These are phyloP conservation scores for Syzygium oleosum DNA, from an alignment of 345 rosid species.

Conservation along the genomic window DNA sequence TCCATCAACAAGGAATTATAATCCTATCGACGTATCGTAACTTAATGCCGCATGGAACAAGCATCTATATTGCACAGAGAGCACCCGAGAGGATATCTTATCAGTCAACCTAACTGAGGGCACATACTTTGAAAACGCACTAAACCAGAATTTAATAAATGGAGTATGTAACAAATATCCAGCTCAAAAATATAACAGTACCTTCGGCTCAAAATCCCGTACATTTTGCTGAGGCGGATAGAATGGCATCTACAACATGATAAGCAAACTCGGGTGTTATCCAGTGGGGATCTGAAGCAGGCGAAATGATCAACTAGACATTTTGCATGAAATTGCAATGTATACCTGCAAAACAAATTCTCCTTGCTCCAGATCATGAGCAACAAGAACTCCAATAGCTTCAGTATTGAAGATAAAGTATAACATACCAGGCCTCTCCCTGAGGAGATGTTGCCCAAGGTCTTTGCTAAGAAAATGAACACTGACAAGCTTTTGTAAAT, in stretches of 20 bases:
- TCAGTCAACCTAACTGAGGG: background rate
- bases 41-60: background rate
- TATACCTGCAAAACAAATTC: slow-evolving; percentile 89
- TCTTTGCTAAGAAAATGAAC: slow-evolving; percentile 81
- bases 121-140: background rate
- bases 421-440: slow-evolving; percentile 78
- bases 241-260: slow-evolving; percentile 58
- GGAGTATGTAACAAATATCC: background rate
- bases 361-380: slow-evolving; percentile 85
- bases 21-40: background rate
- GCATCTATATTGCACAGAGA: background rate
- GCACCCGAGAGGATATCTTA: background rate
- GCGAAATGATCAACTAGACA: background rate
- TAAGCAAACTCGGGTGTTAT: background rate
- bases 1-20: background rate
- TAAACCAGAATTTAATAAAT: background rate
- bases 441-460: slow-evolving; percentile 60
- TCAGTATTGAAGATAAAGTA: slow-evolving; percentile 85
- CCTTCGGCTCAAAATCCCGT: slow-evolving; percentile 68
- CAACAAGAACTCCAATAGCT: slow-evolving; percentile 91
- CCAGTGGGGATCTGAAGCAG: background rate
- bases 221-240: slow-evolving; percentile 92
- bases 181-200: slow-evolving; percentile 6
- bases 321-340: background rate
- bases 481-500: slow-evolving; percentile 83